Conservation (phyloP, 495 filamentous ascomycete genomes). For the Jackrogersella multiformis region DNA sequence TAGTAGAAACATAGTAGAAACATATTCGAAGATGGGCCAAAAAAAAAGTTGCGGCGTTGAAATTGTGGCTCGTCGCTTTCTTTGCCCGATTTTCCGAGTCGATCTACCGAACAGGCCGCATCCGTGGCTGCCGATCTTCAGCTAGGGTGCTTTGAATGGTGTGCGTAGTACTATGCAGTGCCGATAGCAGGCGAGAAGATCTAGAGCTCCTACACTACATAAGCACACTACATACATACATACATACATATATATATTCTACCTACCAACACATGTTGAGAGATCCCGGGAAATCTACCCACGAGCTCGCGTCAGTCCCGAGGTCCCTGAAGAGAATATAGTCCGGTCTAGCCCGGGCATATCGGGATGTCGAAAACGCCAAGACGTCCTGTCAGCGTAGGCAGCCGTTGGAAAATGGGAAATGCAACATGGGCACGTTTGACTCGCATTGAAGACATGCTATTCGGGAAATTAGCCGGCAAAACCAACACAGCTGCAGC, state of each 20-base stretch:
- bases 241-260: too few species aligned
- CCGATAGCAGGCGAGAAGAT: not conserved
- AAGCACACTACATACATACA: too few species aligned
- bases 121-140: slow-evolving; percentile 25
- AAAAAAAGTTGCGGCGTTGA: slow-evolving; percentile 16
- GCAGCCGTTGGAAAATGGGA: slow-evolving; percentile 5
- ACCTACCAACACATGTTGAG: not conserved
- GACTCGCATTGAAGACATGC: slow-evolving; percentile 32
- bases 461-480: slow-evolving; percentile 27
- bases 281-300: slow-evolving; percentile 32
- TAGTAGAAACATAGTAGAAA: too few species aligned
- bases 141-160: slow-evolving; percentile 4
- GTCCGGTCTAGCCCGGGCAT: slow-evolving; percentile 8
- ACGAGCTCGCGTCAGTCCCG: not conserved
- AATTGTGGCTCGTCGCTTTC: slow-evolving; percentile 7
- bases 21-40: too few species aligned
- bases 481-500: slow-evolving; percentile 3
- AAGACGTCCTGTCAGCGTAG: slow-evolving; percentile 27
- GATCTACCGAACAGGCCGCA: slow-evolving; percentile 36
- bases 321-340: not conserved
- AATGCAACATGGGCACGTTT: slow-evolving; percentile 38
- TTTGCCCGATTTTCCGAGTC: slow-evolving; percentile 27
- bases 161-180: not conserved
- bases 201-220: slow-evolving; percentile 5
- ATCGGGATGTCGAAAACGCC: slow-evolving; percentile 24